Evolutionary conservation across 331 rosid species (phyloP), one percentile per base, ranked within the genome.

Genomic region (Rosa hybrid): DNA sequence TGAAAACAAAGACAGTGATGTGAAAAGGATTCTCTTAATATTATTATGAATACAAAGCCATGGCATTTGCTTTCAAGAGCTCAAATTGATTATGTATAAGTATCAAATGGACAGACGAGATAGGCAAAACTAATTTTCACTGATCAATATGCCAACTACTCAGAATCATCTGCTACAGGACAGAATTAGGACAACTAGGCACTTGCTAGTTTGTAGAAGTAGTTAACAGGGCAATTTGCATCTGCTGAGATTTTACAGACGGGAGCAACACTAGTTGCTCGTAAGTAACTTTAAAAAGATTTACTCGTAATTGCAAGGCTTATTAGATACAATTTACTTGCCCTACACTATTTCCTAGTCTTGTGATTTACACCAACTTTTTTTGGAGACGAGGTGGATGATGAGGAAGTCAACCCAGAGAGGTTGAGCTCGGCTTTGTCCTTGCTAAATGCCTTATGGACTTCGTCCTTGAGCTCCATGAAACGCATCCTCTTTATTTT

Each of bases 401-500:
- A 82, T 0, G 87, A 83, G 0, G 90, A 84, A 14, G 86, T 81
- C 80, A 82, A 70, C 20, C 81, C 78, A 16, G 76, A 51, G 54
- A 74, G 83, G 73, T 46, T 75, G 14, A 65, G 27, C 74, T 78
- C 81, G 6, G 87, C 90, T 77, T 85, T 87, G 84, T 87, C 90
- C 78, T 85, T 87, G 20, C 16, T 51, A 56, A 87, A 87, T 77
- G 90, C 90, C 79, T 80, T 87, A 16, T 82, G 85, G 8, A 87
- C 88, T 51, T 87, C 90, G 4, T 65, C 88, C 75, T 84, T 87
- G 5, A 87, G 87, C 80, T 87, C 90, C 87, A 69, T 78, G 78
- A 68, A 87, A 42, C 90, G 88, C 83, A 3, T 83, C 76, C 84
- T 79, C 79, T 87, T 87, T 62, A 83, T 75, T 50, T 75, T 82